Evolutionary conservation across 2,329 filamentous ascomycete genomes (phyloP).

Genomic region (Colletotrichum musicola): DNA sequence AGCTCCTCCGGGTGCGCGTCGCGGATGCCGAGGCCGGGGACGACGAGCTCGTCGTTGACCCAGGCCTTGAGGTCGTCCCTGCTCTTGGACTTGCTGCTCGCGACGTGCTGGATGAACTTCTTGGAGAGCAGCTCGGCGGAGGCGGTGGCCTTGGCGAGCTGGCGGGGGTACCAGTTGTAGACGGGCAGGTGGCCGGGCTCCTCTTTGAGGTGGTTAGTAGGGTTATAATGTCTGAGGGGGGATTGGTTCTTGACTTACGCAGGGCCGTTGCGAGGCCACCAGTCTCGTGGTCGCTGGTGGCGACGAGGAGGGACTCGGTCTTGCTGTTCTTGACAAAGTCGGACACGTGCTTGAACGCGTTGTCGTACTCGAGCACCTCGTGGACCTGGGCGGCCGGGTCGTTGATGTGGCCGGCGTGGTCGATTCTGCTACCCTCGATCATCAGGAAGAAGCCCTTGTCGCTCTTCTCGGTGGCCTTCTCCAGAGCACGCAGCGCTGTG

Average conservation of each 20-base stretch:
- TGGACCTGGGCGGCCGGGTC: conserved; percentile 87
- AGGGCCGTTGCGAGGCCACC: conserved; percentile 87
- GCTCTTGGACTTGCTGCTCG: conserved; percentile 47
- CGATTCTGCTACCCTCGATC: conserved; percentile 97
- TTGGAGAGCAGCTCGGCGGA: conserved; percentile 78
- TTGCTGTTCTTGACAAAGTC: conserved; percentile 84
- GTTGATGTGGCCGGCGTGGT: conserved; percentile 91
- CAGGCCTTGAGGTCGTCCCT: conserved; percentile 67
- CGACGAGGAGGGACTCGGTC: conserved; percentile 83
- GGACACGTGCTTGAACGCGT: conserved; percentile 83
- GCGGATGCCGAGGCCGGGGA: conserved; percentile 79
- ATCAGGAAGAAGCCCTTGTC: conserved; percentile 98
- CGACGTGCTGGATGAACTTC: conserved; percentile 72
- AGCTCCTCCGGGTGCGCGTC: conserved; percentile 82
- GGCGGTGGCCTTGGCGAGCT: conserved; percentile 81
- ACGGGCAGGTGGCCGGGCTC: conserved; percentile 65
- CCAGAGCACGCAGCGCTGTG: conserved; percentile 83
- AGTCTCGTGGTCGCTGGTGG: conserved; percentile 96
- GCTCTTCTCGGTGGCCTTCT: conserved; percentile 82
- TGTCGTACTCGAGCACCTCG: conserved; percentile 96
- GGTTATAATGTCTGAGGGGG: conserved; percentile 45
- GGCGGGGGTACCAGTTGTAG: conserved; percentile 84
- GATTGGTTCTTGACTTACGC: conserved; percentile 62
- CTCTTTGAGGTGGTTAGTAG: conserved; percentile 54
- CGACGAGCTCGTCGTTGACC: conserved; percentile 76